phyloP scores from a whole-genome alignment of 345 rosid species.

The Xanthoceras sorbifolium region DNA sequence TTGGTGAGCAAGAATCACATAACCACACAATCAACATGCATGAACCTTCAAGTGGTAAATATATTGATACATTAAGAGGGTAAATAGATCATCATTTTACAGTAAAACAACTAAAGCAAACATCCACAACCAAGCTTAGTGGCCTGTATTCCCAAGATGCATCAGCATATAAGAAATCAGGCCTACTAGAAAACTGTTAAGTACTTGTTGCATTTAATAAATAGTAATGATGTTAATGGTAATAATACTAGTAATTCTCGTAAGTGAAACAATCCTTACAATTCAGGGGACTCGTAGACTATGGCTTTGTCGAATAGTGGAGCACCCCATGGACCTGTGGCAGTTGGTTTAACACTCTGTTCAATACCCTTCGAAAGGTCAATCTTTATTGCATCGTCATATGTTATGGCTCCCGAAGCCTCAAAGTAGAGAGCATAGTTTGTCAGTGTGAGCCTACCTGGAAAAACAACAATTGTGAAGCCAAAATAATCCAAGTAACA shows the following conservation, averaged over 20 bases:
- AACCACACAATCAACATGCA: not conserved
- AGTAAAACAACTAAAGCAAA: not conserved
- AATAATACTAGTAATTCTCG: not conserved
- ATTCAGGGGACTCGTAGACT: slow-evolving; percentile 62
- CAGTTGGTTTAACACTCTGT: slow-evolving; percentile 56
- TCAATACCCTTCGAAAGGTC: slow-evolving; percentile 61
- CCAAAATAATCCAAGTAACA: slow-evolving; percentile 7
- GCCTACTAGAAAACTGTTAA: not conserved
- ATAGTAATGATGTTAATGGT: not conserved
- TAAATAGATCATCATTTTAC: not conserved
- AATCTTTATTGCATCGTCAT: slow-evolving; percentile 83
- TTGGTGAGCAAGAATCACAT: not conserved
- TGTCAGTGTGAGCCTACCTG: slow-evolving; percentile 89
- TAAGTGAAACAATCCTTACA: slow-evolving; percentile 50
- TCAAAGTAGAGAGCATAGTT: slow-evolving; percentile 93
- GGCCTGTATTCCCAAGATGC: not conserved
- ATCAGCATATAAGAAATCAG: not conserved
- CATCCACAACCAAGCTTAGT: not conserved
- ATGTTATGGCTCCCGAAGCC: slow-evolving; percentile 69
- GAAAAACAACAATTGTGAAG: slow-evolving; percentile 14
- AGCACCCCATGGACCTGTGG: slow-evolving; percentile 98
- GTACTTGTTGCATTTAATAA: not conserved
- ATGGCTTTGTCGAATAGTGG: slow-evolving; percentile 95
- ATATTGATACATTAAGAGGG: no score
- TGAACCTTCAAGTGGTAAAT: not conserved